phyloP scores from a whole-genome alignment of 1,284 basidiomycete species.

The Cutaneotrichosporon spelunceum region DNA sequence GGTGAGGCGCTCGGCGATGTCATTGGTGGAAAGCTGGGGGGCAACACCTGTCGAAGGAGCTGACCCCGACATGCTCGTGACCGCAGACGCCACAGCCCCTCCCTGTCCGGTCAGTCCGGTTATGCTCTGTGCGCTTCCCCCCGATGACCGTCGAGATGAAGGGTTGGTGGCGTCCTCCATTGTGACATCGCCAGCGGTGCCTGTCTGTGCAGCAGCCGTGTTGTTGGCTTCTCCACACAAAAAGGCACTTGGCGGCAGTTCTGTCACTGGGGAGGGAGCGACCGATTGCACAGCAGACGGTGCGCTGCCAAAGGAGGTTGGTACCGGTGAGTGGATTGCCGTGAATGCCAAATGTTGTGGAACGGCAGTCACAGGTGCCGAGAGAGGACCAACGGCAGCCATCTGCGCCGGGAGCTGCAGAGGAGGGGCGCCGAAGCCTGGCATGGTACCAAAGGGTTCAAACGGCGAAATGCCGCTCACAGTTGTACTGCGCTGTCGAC shows the following conservation, averaged over 20 bases:
- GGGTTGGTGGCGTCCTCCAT: slow-evolving; percentile 42
- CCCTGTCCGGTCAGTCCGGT: not conserved
- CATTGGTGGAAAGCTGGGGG: slow-evolving; percentile 11
- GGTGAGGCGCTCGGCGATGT: slow-evolving; percentile 20
- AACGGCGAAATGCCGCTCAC: slow-evolving; percentile 41
- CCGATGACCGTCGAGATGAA: slow-evolving; percentile 23
- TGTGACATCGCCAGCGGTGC: slow-evolving; percentile 23
- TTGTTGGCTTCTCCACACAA: not conserved
- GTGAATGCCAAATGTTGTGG: slow-evolving; percentile 42
- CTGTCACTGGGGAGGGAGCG: slow-evolving; percentile 13
- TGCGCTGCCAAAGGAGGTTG: not conserved
- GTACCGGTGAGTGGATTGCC: slow-evolving; percentile 24
- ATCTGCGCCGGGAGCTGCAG: not conserved
- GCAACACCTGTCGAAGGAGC: not conserved
- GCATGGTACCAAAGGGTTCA: slow-evolving; percentile 2
- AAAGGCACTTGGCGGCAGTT: slow-evolving; percentile 5
- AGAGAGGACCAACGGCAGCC: not conserved
- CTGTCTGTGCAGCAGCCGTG: slow-evolving; percentile 11
- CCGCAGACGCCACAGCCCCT: slow-evolving; percentile 5
- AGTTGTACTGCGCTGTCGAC: slow-evolving; percentile 44
- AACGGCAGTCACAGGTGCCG: slow-evolving; percentile 24
- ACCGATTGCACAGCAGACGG: not conserved
- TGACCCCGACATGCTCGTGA: slow-evolving; percentile 10
- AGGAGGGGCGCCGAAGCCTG: not conserved
- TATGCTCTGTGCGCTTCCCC: slow-evolving; percentile 8